Evolutionary conservation across 2,329 filamentous ascomycete genomes (phyloP).

Genomic region (Cordyceps pruinosa): DNA sequence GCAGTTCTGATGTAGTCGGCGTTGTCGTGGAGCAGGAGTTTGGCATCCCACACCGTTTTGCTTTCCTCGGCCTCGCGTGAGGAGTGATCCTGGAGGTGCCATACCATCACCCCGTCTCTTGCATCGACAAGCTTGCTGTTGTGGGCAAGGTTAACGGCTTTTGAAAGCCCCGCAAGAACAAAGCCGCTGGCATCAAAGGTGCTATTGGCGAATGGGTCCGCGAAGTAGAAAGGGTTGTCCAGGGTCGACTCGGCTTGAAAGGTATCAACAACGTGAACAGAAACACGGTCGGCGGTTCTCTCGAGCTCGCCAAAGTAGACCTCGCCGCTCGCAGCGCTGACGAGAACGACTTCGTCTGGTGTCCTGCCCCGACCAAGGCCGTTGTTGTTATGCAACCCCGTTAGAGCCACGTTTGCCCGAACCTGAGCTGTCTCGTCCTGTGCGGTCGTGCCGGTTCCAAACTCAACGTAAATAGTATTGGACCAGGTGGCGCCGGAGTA

Average conservation of each 20-base stretch:
- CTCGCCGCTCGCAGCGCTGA: conserved; percentile 36
- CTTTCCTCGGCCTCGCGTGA: conserved; percentile 12
- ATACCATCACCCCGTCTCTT: conserved; percentile 40
- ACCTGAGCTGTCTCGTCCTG: conserved; percentile 28
- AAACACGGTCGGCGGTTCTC: conserved; percentile 12
- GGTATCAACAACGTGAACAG: conserved; percentile 30
- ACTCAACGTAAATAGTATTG: conserved; percentile 38
- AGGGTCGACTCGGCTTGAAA: conserved; percentile 38
- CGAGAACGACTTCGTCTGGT: conserved; percentile 34
- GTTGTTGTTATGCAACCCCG: conserved; percentile 46
- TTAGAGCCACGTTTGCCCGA: conserved; percentile 36
- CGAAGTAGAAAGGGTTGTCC: conserved; percentile 54
- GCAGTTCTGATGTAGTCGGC: conserved; percentile 41
- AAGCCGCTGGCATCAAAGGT: conserved; percentile 46
- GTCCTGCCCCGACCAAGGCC: conserved; percentile 45
- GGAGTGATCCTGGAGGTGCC: conserved; percentile 24
- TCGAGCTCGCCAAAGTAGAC: conserved; percentile 36
- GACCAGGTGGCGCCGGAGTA: conserved; percentile 40
- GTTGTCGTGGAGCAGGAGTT: conserved; percentile 52
- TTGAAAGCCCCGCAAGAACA: conserved; percentile 41
- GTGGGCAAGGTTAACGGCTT: conserved; percentile 30
- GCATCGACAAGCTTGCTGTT: conserved; percentile 27
- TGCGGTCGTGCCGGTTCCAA: conserved; percentile 21
- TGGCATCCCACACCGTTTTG: conserved; percentile 32
- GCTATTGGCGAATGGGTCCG: conserved; percentile 41